Conservation (phyloP, 306 rosid species). For the Vigna unguiculata region DNA sequence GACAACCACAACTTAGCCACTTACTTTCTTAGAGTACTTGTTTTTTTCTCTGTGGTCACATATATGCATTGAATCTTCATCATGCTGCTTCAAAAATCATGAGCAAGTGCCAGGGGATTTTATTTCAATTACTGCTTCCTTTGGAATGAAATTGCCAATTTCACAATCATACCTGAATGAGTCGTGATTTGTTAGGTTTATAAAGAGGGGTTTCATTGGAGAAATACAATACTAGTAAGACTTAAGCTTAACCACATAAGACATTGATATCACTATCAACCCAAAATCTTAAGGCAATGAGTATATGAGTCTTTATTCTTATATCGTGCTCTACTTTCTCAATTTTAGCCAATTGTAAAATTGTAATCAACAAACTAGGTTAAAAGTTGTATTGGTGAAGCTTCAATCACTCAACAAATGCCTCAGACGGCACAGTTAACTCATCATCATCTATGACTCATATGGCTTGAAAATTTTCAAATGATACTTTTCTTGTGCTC, state of each 20-base stretch:
- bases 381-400: not conserved
- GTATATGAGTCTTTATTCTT: too few relatives aligned
- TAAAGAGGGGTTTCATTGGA: too few relatives aligned
- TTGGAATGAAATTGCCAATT: not conserved
- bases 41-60: not conserved
- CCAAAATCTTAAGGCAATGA: too few relatives aligned
- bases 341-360: not conserved
- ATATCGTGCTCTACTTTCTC: too few relatives aligned
- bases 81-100: not conserved
- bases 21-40: not conserved
- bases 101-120: not conserved
- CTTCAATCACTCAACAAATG: conserved; percentile 18
- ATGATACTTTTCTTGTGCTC: not conserved
- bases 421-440: not conserved
- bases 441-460: not conserved
- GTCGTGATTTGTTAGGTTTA: too few relatives aligned
- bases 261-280: too few relatives aligned
- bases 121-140: not conserved
- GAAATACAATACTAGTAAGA: too few relatives aligned
- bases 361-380: not conserved
- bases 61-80: not conserved
- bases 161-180: not conserved
- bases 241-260: too few relatives aligned
- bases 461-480: conserved; percentile 1
- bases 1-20: not conserved